phyloP scores from a whole-genome alignment of 495 filamentous ascomycete species.

The Cenococcum geophilum region DNA sequence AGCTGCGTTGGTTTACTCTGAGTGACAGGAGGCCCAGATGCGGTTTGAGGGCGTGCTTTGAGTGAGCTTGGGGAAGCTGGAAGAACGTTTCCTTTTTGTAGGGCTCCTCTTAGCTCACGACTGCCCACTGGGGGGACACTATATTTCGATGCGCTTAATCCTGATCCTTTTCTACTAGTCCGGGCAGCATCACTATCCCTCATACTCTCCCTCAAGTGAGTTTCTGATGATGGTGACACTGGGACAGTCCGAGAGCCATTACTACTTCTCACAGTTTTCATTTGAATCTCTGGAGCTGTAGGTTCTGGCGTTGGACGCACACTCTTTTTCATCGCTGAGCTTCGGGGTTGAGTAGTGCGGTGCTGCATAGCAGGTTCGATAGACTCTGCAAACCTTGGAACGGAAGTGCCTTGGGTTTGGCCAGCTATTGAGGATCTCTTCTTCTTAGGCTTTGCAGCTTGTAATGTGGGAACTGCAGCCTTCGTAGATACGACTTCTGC shows the following conservation, averaged over 20 bases:
- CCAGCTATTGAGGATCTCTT: neutral
- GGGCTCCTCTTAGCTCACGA: constrained; percentile 31
- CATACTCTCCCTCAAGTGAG: constrained; percentile 41
- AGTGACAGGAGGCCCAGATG: constrained; percentile 11
- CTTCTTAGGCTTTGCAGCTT: constrained; percentile 4
- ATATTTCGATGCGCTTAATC: constrained; percentile 24
- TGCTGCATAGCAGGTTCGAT: neutral
- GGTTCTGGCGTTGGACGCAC: constrained; percentile 15
- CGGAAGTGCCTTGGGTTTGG: neutral
- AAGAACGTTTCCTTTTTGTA: constrained; percentile 38
- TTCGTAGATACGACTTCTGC: constrained; percentile 19
- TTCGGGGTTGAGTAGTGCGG: constrained; percentile 22
- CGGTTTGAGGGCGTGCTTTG: constrained; percentile 19
- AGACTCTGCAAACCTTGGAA: neutral
- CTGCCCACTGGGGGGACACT: constrained; percentile 17
- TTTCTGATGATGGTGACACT: constrained; percentile 6
- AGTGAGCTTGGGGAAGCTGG: constrained; percentile 8
- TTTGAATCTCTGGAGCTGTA: constrained; percentile 17
- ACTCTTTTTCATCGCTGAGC: constrained; percentile 31
- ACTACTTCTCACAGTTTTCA: constrained; percentile 22
- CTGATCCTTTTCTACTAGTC: constrained; percentile 39
- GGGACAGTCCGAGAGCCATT: neutral
- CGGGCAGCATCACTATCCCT: constrained; percentile 38
- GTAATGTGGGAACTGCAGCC: neutral
- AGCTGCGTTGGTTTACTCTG: constrained; percentile 18